Evolutionary conservation across 2,329 filamentous ascomycete species (phyloP).

Genomic region (Clonostachys rosea): DNA sequence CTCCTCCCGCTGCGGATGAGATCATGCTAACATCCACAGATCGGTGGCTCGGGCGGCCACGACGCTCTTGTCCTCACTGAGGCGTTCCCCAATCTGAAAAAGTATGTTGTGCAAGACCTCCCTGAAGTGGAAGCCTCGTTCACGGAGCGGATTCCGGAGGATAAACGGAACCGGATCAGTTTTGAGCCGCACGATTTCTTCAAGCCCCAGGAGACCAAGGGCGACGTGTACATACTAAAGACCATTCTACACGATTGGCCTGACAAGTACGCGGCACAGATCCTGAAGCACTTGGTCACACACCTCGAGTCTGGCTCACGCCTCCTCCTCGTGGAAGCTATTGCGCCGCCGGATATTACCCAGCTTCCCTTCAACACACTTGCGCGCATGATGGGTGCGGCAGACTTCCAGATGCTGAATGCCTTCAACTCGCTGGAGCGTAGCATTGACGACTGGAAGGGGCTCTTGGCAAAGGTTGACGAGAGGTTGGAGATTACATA

Average conservation of each 20-base stretch:
- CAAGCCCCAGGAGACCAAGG: conserved; percentile 24
- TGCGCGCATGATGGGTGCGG: background rate
- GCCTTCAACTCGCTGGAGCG: too few relatives aligned
- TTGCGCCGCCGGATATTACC: background rate
- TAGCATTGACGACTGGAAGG: too few relatives aligned
- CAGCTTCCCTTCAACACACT: background rate
- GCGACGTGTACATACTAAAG: conserved; percentile 46
- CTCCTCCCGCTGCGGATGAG: too few relatives aligned
- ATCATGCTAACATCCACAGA: background rate
- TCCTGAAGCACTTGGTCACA: conserved; percentile 25
- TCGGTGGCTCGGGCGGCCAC: conserved; percentile 33
- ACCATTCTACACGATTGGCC: conserved; percentile 51
- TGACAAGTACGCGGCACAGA: conserved; percentile 30
- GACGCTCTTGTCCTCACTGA: conserved; percentile 19
- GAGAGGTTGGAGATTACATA: too few relatives aligned
- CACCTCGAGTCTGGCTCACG: background rate
- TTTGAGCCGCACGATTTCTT: conserved; percentile 31
- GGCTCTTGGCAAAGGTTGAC: too few relatives aligned
- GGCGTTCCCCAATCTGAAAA: conserved; percentile 20
- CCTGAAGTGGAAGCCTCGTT: conserved; percentile 23
- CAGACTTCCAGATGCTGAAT: too few relatives aligned
- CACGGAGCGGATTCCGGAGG: conserved; percentile 19
- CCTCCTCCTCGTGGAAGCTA: background rate
- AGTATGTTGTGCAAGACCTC: conserved; percentile 35
- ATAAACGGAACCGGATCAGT: conserved; percentile 20